Conservation (phyloP, 306 rosid genomes). For the Pyrus betulifolia region DNA sequence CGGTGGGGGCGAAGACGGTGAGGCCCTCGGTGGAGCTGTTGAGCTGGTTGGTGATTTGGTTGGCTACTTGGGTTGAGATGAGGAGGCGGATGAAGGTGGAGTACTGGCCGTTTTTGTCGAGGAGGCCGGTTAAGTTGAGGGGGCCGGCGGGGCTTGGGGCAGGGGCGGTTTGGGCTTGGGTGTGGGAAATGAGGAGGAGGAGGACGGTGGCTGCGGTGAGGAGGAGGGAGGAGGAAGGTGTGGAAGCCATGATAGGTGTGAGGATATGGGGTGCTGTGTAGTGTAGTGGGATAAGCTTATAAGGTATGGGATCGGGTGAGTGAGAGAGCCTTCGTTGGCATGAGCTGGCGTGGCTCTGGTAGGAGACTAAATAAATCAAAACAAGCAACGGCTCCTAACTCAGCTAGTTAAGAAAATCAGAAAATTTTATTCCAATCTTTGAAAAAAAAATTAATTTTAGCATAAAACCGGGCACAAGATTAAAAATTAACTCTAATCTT, state of each 20-base stretch:
- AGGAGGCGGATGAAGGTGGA: conserved; percentile 45
- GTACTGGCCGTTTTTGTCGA: conserved; percentile 55
- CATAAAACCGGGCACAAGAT: too few relatives aligned
- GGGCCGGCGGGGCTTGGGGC: conserved; percentile 48
- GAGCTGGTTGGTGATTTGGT: conserved; percentile 54
- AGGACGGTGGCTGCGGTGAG: conserved; percentile 17
- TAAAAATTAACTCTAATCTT: too few relatives aligned
- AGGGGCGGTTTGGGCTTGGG: conserved; percentile 46
- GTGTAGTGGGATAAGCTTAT: conserved; percentile 10
- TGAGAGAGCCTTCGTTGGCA: conserved; percentile 35
- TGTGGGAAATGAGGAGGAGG: conserved; percentile 17
- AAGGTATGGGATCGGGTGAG: neutral
- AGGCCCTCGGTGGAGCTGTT: conserved; percentile 53
- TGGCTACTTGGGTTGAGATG: conserved; percentile 33
- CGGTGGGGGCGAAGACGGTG: conserved; percentile 75
- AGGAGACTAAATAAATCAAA: neutral
- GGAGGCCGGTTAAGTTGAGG: conserved; percentile 52
- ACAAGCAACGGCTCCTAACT: too few relatives aligned
- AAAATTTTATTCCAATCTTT: too few relatives aligned
- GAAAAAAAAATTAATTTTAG: too few relatives aligned
- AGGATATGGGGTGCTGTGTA: neutral
- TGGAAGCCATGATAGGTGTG: conserved; percentile 42
- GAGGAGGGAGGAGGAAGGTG: conserved; percentile 28
- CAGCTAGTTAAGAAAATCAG: too few relatives aligned
- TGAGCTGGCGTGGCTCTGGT: conserved; percentile 49